Evolutionary conservation across 306 rosid genomes (phyloP).

Genomic region (Parietaria judaica): DNA sequence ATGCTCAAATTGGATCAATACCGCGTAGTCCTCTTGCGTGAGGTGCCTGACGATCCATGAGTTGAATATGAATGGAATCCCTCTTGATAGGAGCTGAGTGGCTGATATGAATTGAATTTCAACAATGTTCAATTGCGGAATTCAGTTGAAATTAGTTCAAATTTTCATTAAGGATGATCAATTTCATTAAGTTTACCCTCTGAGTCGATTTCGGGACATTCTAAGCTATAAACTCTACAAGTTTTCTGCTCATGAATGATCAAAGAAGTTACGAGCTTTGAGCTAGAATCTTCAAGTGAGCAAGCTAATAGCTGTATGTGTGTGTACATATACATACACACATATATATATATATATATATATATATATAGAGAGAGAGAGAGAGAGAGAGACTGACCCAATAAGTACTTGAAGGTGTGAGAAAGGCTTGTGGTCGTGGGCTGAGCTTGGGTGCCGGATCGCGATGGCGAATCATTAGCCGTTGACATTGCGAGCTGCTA

Average conservation of each 20-base stretch:
- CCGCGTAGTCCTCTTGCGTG: conserved; percentile 82
- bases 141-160: background rate
- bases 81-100: conserved; percentile 89
- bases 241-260: background rate
- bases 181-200: background rate
- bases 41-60: conserved; percentile 91
- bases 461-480: conserved; percentile 14
- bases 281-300: background rate
- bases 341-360: too few relatives aligned
- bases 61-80: conserved; percentile 87
- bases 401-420: conserved; percentile 74
- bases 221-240: background rate
- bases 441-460: conserved; percentile 22
- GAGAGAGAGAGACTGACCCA: conserved; percentile 38
- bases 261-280: background rate
- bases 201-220: background rate
- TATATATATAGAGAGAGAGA: too few relatives aligned
- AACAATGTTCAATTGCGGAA: background rate
- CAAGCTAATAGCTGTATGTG: too few relatives aligned
- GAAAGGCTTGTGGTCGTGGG: conserved; percentile 49
- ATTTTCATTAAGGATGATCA: background rate
- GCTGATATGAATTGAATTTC: conserved; percentile 34
- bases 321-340: too few relatives aligned
- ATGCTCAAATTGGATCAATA: conserved; percentile 12
- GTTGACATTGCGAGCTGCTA: conserved; percentile 29